phyloP scores from a whole-genome alignment of 805 yeast species.

The Candida odintsovae region DNA sequence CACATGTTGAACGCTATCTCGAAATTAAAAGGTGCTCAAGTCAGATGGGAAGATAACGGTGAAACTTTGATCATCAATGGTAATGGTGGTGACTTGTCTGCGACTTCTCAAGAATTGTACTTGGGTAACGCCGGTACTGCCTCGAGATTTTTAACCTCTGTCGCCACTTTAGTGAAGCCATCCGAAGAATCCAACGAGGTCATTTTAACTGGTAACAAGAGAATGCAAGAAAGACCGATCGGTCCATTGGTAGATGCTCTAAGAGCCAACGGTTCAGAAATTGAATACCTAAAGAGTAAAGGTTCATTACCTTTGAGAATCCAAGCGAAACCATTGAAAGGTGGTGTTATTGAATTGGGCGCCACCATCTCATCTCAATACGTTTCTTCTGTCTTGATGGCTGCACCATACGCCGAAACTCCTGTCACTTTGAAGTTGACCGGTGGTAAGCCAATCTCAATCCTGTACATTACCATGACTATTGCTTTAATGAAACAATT shows the following conservation, averaged over 20 bases:
- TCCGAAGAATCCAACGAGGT: constrained; percentile 38
- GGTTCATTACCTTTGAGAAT: constrained; percentile 87
- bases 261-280: constrained; percentile 67
- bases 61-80: constrained; percentile 81
- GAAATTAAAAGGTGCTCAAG: constrained; percentile 73
- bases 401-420: constrained; percentile 90
- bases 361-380: constrained; percentile 98
- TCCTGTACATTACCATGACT: constrained; percentile 95
- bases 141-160: constrained; percentile 87
- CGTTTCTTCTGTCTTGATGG: constrained; percentile 92
- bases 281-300: constrained; percentile 62
- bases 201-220: constrained; percentile 82
- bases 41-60: constrained; percentile 82
- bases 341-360: constrained; percentile 89
- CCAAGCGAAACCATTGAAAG: constrained; percentile 68
- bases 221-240: constrained; percentile 97
- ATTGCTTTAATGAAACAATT: constrained; percentile 90
- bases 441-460: constrained; percentile 97
- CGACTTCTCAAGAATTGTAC: constrained; percentile 65
- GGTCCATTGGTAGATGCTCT: constrained; percentile 95
- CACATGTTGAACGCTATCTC: constrained; percentile 89
- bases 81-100: constrained; percentile 71
- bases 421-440: constrained; percentile 85
- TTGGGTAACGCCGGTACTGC: constrained; percentile 99
- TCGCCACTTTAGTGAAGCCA: constrained; percentile 75